Evolutionary conservation across 805 yeast genomes (phyloP).

Genomic region (Isabelozyma rhagii): DNA sequence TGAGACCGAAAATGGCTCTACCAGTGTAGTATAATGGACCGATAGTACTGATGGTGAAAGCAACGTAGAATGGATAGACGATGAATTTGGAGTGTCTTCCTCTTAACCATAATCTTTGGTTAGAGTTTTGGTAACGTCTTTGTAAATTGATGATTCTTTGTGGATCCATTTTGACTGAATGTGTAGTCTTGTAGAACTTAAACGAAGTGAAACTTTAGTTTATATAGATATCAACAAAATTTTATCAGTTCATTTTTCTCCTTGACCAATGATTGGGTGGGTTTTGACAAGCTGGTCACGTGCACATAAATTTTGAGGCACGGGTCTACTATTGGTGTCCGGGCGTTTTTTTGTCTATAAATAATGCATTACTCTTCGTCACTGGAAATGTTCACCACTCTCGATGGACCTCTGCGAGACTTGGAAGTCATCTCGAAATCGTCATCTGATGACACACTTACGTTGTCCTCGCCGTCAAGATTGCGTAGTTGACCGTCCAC

Average conservation of each 20-base stretch:
- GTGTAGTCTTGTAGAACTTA: neutral
- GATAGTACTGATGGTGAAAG: constrained; percentile 63
- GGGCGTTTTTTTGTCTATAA: neutral
- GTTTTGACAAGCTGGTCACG: neutral
- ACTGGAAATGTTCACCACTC: constrained; percentile 1
- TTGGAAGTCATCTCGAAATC: neutral
- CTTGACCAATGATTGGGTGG: constrained; percentile 3
- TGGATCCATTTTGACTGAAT: constrained; percentile 33
- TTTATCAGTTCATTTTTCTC: neutral
- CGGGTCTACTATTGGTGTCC: neutral
- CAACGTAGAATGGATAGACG: constrained; percentile 76
- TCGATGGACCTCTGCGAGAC: neutral
- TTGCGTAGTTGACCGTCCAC: neutral
- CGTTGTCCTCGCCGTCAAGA: neutral
- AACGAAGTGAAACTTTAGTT: neutral
- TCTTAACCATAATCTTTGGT: constrained; percentile 44
- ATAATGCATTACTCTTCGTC: constrained; percentile 1
- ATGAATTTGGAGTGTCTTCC: constrained; percentile 56
- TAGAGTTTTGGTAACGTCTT: constrained; percentile 41
- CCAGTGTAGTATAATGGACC: constrained; percentile 67
- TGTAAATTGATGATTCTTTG: constrained; percentile 46
- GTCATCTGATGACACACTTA: constrained; percentile 1
- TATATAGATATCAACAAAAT: neutral
- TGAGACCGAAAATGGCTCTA: constrained; percentile 69
- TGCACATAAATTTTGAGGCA: neutral